Base-by-base conservation (phyloP, 306 rosid genomes). In the Abrus precatorius region DNA sequence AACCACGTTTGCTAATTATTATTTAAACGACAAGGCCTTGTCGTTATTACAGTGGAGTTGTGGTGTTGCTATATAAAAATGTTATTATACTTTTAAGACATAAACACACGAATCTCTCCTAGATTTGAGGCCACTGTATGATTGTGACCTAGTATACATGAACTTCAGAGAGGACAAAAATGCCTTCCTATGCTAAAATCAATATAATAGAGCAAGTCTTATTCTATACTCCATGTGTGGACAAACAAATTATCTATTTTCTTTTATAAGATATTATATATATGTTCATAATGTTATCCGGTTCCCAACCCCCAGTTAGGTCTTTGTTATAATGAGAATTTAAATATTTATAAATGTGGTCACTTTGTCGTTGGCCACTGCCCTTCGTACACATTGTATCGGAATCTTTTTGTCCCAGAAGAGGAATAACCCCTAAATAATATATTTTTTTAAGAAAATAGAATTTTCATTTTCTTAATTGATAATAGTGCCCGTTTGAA, bases 61-160 rank as follows among this genome's bases (percentile, higher is more conserved):
- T 34, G 12, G 56, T 13, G 70, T 54, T 71, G 69, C 60, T 43
- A 57, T 66, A 41, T 12, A 66, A 36, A 9, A 28, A 9, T 65
- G 52, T 45, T 72, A 72, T 53, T 60, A 7, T 47, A 38, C 50
- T 63, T 20, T 44, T 47, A 14, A 74, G 50, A 63, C 75, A 79
- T 32, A 54, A 84, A 53, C 73, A 47, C 75, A 80, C 61, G 83
- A 79, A 89, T 93, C 95, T 89, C 81, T 85, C 74, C 72, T 80
- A 89, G 97, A 89, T 92, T 83, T 86, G 89, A 77, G 86, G 82
- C 84, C 84, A 80, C 73, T 80, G 43, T 1, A 57, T 82, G 96
- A 87, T 49, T 67, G 86, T 66, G 91, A 91, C 92, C 54, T 83
- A 29, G 68, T 72, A 36, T 36, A 67, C 84, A 80, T 66, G 83